Percentiles rank a stretch among this genome's conserved stretches.
These are phyloP conservation scores for Inosperma sp. DNA, from an alignment of 768 basidiomycete genomes.

Conservation along the genomic window DNA sequence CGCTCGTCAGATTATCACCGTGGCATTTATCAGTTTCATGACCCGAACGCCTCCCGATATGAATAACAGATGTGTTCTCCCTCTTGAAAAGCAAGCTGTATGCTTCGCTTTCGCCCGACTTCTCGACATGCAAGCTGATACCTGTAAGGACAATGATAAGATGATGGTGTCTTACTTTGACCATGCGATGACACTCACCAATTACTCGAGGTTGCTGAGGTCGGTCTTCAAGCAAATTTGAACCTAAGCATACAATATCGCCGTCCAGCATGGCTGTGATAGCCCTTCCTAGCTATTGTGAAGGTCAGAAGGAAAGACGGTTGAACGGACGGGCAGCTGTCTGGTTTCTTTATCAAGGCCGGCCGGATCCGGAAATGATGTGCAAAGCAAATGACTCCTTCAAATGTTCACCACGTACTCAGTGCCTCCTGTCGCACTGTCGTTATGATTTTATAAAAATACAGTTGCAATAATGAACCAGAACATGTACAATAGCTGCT, in stretches of 20 bases:
- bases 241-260: constrained; percentile 57
- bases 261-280: constrained; percentile 39
- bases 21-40: constrained; percentile 34
- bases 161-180: constrained; percentile 16
- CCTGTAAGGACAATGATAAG: constrained; percentile 37
- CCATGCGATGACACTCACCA: constrained; percentile 35
- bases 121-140: constrained; percentile 55
- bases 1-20: constrained; percentile 38
- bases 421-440: not conserved
- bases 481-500: too few species aligned
- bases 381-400: constrained; percentile 7
- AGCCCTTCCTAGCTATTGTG: constrained; percentile 12
- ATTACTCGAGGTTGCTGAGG: constrained; percentile 30
- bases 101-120: constrained; percentile 40
- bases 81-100: constrained; percentile 52
- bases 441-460: too few species aligned
- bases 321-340: not conserved
- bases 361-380: constrained; percentile 13
- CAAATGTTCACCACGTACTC: not conserved
- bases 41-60: constrained; percentile 65
- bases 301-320: constrained; percentile 9
- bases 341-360: constrained; percentile 7
- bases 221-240: constrained; percentile 26
- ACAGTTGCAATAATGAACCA: too few species aligned
- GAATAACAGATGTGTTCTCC: constrained; percentile 44